A percentile compares a stretch with the other conserved stretches of the same genome.
phyloP scores from a whole-genome alignment of 192 early-diverging fungal species.

The Phycomyces nitens region DNA sequence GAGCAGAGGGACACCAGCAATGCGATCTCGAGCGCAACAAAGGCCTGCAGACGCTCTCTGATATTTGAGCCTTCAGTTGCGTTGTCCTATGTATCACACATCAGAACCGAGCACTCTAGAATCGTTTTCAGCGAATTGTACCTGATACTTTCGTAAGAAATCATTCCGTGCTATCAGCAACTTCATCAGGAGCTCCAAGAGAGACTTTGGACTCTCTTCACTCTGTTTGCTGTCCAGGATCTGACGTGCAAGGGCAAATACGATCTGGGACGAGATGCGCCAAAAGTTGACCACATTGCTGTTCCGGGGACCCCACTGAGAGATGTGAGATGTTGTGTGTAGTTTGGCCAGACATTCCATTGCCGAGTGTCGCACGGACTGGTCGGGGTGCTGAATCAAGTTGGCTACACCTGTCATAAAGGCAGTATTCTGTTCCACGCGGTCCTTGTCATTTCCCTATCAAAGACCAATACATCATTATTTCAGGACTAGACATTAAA shows the following conservation, averaged over 20 bases:
- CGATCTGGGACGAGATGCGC: conserved; percentile 55
- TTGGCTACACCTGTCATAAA: conserved; percentile 67
- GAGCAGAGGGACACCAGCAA: conserved; percentile 70
- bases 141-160: conserved; percentile 45
- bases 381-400: conserved; percentile 22
- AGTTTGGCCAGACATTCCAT: conserved; percentile 66
- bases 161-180: conserved; percentile 53
- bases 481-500: too few relatives aligned
- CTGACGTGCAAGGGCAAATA: conserved; percentile 62
- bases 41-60: conserved; percentile 60
- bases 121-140: conserved; percentile 1
- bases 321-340: conserved; percentile 60
- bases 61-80: conserved; percentile 47
- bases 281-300: conserved; percentile 67
- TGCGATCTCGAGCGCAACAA: conserved; percentile 66
- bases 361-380: conserved; percentile 31
- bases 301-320: conserved; percentile 74
- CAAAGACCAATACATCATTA: background rate
- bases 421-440: conserved; percentile 64
- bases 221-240: conserved; percentile 68
- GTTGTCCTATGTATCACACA: conserved; percentile 24
- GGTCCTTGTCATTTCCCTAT: conserved; percentile 17
- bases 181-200: conserved; percentile 58
- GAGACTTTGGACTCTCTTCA: conserved; percentile 54
- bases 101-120: background rate